Evolutionary conservation across 331 rosid species (phyloP), one percentile per base, ranked within the genome.

Genomic region (Stylosanthes scabra): DNA sequence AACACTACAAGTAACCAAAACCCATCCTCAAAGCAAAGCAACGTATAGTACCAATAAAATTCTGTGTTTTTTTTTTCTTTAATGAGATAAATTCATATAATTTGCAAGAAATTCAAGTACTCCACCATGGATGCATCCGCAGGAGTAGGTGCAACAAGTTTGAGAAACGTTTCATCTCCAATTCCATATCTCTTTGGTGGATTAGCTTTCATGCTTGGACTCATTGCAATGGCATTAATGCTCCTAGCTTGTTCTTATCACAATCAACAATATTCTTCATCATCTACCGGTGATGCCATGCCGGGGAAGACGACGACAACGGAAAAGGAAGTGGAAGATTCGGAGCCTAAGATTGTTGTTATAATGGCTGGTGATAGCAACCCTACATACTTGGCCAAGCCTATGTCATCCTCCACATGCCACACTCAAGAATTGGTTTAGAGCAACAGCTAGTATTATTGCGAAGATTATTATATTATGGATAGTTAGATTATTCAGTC

Each of bases 311-410:
- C n/a, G 60, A 37, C 55, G 46, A 25, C 47, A 55, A 20, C n/a
- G 73, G 82, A 15, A 46, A 57, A 57, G 57, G 63, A 13, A 7
- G 54, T 11, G 7, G 37, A 65, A 2, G 11, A 42, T 47, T 76
- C 75, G 0, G 85, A 82, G 64, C 89, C 89, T 6, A 87, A 75
- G 78, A 72, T 87, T 65, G 88, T 91, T 50, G 97, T 89, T 46
- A 79, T 91, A 16, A 89, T 91, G 95, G 93, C 97, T 34, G 97
- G 97, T 59, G 87, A 91, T 50, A 65, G 60, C 39, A 82, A 61
- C 45, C 91, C 97, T 9, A 85, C 91, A 1, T 84, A 71, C 80
- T 50, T 91, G 85, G 97, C 93, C 9, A 80, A 78, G 6, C 97
- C 97, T 1, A 16, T 71, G 41, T 52, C 59, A 72, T 52, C 59